Conservation (phyloP, 352 stramenopile species). For the Aphanomyces cochlioides region DNA sequence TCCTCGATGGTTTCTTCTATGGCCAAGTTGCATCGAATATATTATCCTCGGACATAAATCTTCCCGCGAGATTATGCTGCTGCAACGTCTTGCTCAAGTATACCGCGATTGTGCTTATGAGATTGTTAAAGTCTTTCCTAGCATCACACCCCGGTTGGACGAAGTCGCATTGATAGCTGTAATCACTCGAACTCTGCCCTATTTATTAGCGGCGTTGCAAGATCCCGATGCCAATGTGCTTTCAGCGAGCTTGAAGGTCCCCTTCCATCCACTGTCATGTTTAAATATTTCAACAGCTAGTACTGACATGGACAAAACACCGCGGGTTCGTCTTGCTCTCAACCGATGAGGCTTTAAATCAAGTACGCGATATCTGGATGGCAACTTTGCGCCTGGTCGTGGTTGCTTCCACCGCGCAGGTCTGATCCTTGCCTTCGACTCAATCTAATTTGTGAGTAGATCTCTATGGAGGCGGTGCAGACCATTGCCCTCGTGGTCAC, state of each 20-base stretch:
- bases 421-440: background rate
- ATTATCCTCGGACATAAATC: background rate
- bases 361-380: background rate
- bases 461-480: slow-evolving; percentile 11
- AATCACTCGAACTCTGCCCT: background rate
- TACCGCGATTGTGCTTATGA: background rate
- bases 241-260: background rate
- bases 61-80: background rate
- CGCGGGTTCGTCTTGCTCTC: background rate
- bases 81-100: slow-evolving; percentile 19
- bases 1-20: too few relatives aligned
- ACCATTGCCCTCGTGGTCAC: background rate
- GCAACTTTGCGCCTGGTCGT: background rate
- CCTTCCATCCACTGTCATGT: too few relatives aligned
- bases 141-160: background rate
- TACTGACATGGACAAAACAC: slow-evolving; percentile 1
- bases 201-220: background rate
- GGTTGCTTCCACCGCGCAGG: background rate
- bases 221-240: background rate
- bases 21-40: too few relatives aligned
- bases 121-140: background rate
- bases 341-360: background rate
- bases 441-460: background rate
- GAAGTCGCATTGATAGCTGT: background rate
- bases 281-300: background rate